These are phyloP conservation scores for Ustilago shanxiensis DNA, from an alignment of 1,284 basidiomycete species.

Conservation along the genomic window DNA sequence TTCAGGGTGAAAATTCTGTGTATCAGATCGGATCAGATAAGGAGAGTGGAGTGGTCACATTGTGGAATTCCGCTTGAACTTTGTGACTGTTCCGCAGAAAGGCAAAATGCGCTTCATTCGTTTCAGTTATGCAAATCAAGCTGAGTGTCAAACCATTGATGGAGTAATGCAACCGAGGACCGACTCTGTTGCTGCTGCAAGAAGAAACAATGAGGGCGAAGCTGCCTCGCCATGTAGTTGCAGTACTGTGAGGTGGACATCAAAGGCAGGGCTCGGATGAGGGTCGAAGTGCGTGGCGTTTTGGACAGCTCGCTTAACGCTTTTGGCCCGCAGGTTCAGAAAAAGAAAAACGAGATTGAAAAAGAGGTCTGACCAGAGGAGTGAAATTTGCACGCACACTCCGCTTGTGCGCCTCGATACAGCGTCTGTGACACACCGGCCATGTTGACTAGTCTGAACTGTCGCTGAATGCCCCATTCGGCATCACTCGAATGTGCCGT, in stretches of 20 bases:
- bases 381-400: background rate
- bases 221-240: background rate
- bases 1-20: constrained; percentile 1
- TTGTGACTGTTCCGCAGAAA: background rate
- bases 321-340: constrained; percentile 1
- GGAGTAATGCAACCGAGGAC: background rate
- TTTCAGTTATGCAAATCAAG: constrained; percentile 5
- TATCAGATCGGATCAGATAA: constrained; percentile 46
- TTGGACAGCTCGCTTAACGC: constrained; percentile 23
- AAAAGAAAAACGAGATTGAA: background rate
- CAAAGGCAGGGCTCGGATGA: constrained; percentile 11
- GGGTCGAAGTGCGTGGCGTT: constrained; percentile 12
- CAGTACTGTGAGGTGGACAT: no score
- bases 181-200: background rate
- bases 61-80: constrained; percentile 1
- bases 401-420: background rate
- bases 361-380: background rate
- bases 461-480: background rate
- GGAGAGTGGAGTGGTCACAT: background rate
- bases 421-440: background rate
- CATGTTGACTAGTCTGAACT: background rate
- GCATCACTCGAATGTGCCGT: no score
- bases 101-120: no score
- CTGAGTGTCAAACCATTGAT: background rate
- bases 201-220: background rate